Evolutionary conservation across 176 grass and related monocot genomes (phyloP).

Genomic region (Paspalum notatum): DNA sequence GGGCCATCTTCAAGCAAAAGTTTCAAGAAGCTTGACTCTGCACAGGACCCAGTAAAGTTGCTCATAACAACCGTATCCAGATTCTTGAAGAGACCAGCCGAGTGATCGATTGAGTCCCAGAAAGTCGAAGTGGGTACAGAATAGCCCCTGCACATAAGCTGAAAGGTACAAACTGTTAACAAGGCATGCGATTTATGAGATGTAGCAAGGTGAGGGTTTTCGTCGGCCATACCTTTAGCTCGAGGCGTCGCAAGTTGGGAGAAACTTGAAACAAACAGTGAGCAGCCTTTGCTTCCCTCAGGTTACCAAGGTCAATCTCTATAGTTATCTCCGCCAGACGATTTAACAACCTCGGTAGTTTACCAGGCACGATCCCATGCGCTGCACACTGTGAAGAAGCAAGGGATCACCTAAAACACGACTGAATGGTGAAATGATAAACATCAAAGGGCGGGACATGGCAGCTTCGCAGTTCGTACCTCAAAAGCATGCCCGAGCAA

Average conservation of each 20-base stretch:
- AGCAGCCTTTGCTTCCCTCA: conserved; percentile 32
- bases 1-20: conserved; percentile 36
- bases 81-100: conserved; percentile 39
- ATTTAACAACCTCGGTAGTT: conserved; percentile 38
- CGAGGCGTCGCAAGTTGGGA: conserved; percentile 42
- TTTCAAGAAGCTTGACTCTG: conserved; percentile 32
- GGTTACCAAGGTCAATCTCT: conserved; percentile 32
- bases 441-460: neutral
- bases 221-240: conserved; percentile 36
- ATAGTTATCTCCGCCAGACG: conserved; percentile 38
- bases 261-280: conserved; percentile 53
- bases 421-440: conserved; percentile 21
- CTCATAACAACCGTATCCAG: neutral
- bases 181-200: conserved; percentile 20
- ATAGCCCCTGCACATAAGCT: conserved; percentile 27
- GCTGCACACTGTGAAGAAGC: conserved; percentile 37
- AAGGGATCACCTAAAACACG: conserved; percentile 15
- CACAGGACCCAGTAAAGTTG: conserved; percentile 28
- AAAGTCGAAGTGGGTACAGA: neutral
- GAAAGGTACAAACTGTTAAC: conserved; percentile 6
- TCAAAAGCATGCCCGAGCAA: conserved; percentile 15
- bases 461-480: conserved; percentile 40
- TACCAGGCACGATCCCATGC: conserved; percentile 16
- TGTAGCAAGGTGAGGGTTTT: conserved; percentile 25
- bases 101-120: conserved; percentile 7